These are phyloP conservation scores for Sphaerosporella brunnea DNA, from an alignment of 495 filamentous ascomycete genomes.

Conservation along the genomic window DNA sequence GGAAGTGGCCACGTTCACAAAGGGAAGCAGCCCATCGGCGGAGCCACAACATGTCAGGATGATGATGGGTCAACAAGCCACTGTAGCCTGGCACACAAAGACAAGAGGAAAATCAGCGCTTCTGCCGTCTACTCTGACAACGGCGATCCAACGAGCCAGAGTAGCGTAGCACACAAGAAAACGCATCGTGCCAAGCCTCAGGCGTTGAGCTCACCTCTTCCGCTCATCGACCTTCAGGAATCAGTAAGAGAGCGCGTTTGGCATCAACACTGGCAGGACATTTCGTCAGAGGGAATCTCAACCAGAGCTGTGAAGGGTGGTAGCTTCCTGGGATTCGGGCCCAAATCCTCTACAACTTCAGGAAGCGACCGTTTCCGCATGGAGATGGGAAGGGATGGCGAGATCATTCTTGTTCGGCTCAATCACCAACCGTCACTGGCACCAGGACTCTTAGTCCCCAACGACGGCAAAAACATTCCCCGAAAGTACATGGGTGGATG, in stretches of 20 bases:
- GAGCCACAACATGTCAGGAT: too few relatives aligned
- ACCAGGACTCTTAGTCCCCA: not conserved
- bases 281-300: not conserved
- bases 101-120: too few relatives aligned
- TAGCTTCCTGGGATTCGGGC: not conserved
- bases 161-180: too few relatives aligned
- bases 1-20: too few relatives aligned
- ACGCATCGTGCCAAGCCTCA: too few relatives aligned
- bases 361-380: slow-evolving; percentile 1
- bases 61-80: too few relatives aligned
- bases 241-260: not conserved
- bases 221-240: not conserved
- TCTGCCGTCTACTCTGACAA: slow-evolving; percentile 5
- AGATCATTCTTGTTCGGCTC: slow-evolving; percentile 4
- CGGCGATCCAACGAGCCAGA: not conserved
- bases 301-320: not conserved
- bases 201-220: not conserved
- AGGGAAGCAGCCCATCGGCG: too few relatives aligned
- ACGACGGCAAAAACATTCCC: not conserved
- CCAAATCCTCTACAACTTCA: too few relatives aligned
- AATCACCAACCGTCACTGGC: not conserved
- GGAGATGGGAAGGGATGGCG: slow-evolving; percentile 6
- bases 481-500: slow-evolving; percentile 12
- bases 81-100: too few relatives aligned
- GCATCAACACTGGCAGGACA: not conserved